A percentile compares a stretch with the other conserved stretches of the same genome.
Conservation (phyloP, 2,329 filamentous ascomycete species). For the Aspergillus aculeatinus region DNA sequence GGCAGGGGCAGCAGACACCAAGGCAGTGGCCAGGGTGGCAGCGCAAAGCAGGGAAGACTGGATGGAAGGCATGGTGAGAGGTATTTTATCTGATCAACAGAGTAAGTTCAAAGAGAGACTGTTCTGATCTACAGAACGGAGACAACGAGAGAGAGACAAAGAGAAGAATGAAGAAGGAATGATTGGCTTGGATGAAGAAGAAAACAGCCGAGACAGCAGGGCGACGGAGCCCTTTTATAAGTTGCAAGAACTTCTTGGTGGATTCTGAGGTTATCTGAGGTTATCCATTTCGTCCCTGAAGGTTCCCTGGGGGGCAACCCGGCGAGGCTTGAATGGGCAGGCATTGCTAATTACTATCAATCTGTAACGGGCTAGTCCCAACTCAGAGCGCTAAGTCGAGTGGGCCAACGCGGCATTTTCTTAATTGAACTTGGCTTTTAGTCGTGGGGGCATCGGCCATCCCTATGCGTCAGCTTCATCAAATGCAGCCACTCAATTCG, state of each 20-base stretch:
- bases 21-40: conserved; percentile 1
- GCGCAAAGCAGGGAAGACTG: background rate
- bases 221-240: conserved; percentile 1
- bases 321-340: background rate
- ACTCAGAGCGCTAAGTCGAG: background rate
- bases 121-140: conserved; percentile 9
- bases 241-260: background rate
- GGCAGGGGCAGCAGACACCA: conserved; percentile 5
- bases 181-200: background rate
- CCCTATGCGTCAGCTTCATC: background rate
- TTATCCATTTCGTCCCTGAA: background rate
- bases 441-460: background rate
- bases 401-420: conserved; percentile 7
- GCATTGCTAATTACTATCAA: background rate
- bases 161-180: background rate
- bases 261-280: background rate
- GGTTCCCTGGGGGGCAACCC: background rate
- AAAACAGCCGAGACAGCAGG: background rate
- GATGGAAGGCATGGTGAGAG: conserved; percentile 4
- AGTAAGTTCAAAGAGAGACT: background rate
- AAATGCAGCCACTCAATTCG: background rate
- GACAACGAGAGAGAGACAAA: background rate
- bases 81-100: conserved; percentile 6
- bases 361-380: background rate
- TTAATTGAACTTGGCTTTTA: conserved; percentile 9